Evolutionary conservation across 116 monocot genomes (phyloP), one percentile per base, ranked within the genome.

Genomic region (Phalaenopsis hybrid): DNA sequence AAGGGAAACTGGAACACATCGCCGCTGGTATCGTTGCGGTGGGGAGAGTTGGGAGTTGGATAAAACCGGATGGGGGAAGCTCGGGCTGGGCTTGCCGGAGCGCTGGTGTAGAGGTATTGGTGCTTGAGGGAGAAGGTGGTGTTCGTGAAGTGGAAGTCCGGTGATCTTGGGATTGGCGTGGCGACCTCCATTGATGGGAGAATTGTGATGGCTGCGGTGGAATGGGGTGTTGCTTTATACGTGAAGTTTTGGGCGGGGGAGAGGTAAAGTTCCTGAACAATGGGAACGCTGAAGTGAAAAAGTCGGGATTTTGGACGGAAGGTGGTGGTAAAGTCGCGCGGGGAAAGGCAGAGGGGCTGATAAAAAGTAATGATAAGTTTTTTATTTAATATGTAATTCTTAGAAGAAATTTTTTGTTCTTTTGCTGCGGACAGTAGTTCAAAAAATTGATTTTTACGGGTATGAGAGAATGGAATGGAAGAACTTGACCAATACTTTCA

Each of bases 91-190:
- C 55, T 55, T 12, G 15, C 31, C 0, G 83, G 81, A 0, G 83
- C 83, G 45, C 86, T 87, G 78, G 78, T 43, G 77, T 74, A 81
- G 81, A 59, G 68, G 74, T 73, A 48, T 23, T 6, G 83, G 81
- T 44, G 74, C n/a, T 74, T 61, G 34, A 77, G 57, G 16, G 81
- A 57, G 25, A 57, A 23, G 17, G 21, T 1, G 8, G 78, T 78
- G 70, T 74, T 78, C 13, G 17, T 55, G 58, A 44, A 8, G 73
- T 37, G 2, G 75, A 88, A 81, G 17, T 80, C 51, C 34, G 37
- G 45, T 3, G 52, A 84, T 31, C 77, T 79, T 13, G 69, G 3
- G 49, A 44, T 57, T 12, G 87, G 79, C 13, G 80, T 49, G 79
- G 48, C 52, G 45, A 85, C 57, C 78, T 81, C 81, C 85, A 81